A percentile compares a stretch with the other conserved stretches of the same genome.
Evolutionary conservation across 768 basidiomycete genomes (phyloP).

Genomic region (Pisolithus orientalis): DNA sequence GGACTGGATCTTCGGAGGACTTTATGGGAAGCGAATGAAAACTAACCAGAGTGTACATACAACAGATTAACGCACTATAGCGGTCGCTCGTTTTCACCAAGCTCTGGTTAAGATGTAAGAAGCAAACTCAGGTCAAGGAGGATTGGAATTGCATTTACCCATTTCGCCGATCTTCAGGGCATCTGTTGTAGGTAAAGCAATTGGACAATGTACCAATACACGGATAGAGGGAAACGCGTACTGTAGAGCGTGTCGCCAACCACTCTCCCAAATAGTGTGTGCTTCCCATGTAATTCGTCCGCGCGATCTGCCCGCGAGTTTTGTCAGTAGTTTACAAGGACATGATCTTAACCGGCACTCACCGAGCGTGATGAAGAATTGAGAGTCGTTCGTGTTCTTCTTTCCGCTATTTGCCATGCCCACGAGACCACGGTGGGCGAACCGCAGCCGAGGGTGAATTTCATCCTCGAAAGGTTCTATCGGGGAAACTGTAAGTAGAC

Average conservation of each 20-base stretch:
- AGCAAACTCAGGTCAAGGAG: neutral
- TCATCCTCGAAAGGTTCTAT: constrained; percentile 92
- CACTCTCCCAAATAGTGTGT: constrained; percentile 89
- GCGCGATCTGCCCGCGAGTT: constrained; percentile 56
- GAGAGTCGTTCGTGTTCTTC: constrained; percentile 87
- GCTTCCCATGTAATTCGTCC: constrained; percentile 89
- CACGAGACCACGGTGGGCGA: constrained; percentile 83
- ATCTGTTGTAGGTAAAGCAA: constrained; percentile 40
- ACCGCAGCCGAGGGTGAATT: constrained; percentile 86
- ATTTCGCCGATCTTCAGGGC: constrained; percentile 88
- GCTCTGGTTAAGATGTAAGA: constrained; percentile 38
- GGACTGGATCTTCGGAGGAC: constrained; percentile 87
- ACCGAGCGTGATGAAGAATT: constrained; percentile 95
- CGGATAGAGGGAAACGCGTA: constrained; percentile 32
- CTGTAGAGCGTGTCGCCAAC: constrained; percentile 89
- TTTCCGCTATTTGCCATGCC: constrained; percentile 90
- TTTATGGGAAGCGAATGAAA: constrained; percentile 23
- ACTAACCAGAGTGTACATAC: neutral
- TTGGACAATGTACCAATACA: neutral
- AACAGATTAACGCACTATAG: constrained; percentile 54
- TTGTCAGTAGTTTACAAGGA: neutral
- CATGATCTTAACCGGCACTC: neutral
- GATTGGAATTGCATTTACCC: constrained; percentile 41
- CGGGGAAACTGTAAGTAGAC: neutral
- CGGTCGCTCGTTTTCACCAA: constrained; percentile 69